Evolutionary conservation across 1,284 basidiomycete genomes (phyloP).

Genomic region (Waitea zeae): DNA sequence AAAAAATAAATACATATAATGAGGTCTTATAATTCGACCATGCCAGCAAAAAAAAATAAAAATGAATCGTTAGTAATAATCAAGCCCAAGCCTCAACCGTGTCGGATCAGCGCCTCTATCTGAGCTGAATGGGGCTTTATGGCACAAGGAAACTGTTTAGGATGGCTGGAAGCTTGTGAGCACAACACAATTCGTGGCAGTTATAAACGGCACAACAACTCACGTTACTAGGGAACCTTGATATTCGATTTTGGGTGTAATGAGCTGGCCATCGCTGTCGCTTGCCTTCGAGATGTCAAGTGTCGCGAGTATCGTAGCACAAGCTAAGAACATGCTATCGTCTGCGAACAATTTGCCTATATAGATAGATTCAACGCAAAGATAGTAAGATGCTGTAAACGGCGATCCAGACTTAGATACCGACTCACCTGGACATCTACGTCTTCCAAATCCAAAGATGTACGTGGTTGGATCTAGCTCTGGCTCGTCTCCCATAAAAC

Average conservation of each 20-base stretch:
- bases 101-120: conserved; percentile 4
- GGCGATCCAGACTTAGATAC: no score
- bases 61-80: no score
- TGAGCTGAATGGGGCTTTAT: conserved; percentile 10
- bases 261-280: conserved; percentile 10
- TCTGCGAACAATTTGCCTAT: conserved; percentile 11
- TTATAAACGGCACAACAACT: no score
- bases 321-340: conserved; percentile 13
- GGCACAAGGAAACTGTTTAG: conserved; percentile 8
- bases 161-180: no score
- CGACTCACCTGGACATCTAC: no score
- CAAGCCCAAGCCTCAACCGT: no score
- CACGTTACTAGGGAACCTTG: conserved; percentile 4
- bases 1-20: no score
- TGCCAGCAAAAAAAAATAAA: no score
- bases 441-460: conserved; percentile 9
- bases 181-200: no score
- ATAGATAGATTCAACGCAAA: no score
- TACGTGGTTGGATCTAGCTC: conserved; percentile 7
- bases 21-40: no score
- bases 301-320: conserved; percentile 12
- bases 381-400: no score
- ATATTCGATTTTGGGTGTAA: conserved; percentile 12
- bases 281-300: conserved; percentile 13
- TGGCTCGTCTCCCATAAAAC: conserved; percentile 6